These are phyloP conservation scores for Penicillium verhagenii DNA, from an alignment of 495 filamentous ascomycete species.

Conservation along the genomic window DNA sequence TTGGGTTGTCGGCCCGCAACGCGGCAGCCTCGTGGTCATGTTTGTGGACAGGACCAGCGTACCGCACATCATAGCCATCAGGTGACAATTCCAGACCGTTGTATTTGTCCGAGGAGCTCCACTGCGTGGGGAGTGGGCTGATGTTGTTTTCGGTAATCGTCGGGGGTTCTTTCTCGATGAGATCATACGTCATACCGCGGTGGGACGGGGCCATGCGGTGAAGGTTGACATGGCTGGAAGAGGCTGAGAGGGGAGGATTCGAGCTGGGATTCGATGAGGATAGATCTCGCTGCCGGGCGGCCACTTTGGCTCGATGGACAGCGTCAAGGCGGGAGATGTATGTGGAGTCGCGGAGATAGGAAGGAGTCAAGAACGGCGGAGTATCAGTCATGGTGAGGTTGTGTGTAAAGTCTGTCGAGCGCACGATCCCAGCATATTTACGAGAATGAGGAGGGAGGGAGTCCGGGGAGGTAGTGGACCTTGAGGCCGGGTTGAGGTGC, in stretches of 20 bases:
- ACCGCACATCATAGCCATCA: slow-evolving; percentile 78
- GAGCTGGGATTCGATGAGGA: slow-evolving; percentile 35
- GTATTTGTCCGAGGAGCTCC: slow-evolving; percentile 78
- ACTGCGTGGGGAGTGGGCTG: slow-evolving; percentile 73
- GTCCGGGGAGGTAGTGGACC: slow-evolving; percentile 33
- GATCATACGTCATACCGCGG: slow-evolving; percentile 78
- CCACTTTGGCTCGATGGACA: slow-evolving; percentile 61
- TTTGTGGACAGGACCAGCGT: slow-evolving; percentile 58
- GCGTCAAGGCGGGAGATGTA: slow-evolving; percentile 74
- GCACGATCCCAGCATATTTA: slow-evolving; percentile 54
- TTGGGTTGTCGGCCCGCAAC: slow-evolving; percentile 81
- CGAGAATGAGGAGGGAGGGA: slow-evolving; percentile 58
- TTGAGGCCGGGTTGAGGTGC: slow-evolving; percentile 45
- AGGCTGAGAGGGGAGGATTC: slow-evolving; percentile 57
- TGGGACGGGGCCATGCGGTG: slow-evolving; percentile 71
- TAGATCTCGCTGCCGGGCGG: slow-evolving; percentile 47
- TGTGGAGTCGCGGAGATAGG: slow-evolving; percentile 75
- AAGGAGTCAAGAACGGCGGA: slow-evolving; percentile 67
- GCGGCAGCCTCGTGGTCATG: slow-evolving; percentile 81
- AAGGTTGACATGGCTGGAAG: slow-evolving; percentile 61
- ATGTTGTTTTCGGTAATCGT: slow-evolving; percentile 51
- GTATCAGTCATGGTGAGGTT: slow-evolving; percentile 29
- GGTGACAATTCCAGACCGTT: slow-evolving; percentile 68
- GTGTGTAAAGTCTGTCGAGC: slow-evolving; percentile 30
- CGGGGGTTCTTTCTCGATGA: slow-evolving; percentile 74